Evolutionary conservation across 2,329 filamentous ascomycete genomes (phyloP).

Genomic region (Aureobasidium sp.): DNA sequence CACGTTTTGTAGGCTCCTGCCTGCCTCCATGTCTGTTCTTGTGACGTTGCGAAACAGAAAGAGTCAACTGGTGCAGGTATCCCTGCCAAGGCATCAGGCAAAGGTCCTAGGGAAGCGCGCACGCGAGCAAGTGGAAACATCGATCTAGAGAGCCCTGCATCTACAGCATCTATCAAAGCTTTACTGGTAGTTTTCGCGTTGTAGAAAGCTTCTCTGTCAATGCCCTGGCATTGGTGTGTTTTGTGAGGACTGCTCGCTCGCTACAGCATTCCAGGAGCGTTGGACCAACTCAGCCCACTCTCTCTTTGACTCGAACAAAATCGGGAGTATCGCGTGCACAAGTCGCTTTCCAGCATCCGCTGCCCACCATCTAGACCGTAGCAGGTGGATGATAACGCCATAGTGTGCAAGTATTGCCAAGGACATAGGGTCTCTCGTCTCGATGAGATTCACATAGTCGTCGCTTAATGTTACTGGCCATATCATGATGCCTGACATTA

Average conservation of each 20-base stretch:
- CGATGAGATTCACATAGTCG: neutral
- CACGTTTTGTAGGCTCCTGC: too few species aligned
- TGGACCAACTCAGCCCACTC: neutral
- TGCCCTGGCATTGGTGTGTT: neutral
- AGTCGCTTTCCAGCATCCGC: slow-evolving; percentile 4
- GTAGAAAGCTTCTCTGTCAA: too few species aligned
- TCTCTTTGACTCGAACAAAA: neutral
- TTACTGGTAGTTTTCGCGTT: too few species aligned
- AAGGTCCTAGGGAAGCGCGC: too few species aligned
- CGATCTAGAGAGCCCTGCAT: too few species aligned
- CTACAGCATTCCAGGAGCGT: neutral
- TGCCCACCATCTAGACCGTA: slow-evolving; percentile 13
- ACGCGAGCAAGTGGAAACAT: too few species aligned
- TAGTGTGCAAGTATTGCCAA: slow-evolving; percentile 5
- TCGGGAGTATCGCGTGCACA: neutral
- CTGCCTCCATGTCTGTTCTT: too few species aligned
- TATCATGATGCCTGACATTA: neutral
- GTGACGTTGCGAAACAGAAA: too few species aligned
- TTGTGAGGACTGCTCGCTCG: neutral
- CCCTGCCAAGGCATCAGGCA: too few species aligned
- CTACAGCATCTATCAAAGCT: too few species aligned
- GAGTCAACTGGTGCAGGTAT: too few species aligned
- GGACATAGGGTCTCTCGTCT: neutral
- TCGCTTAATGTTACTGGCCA: neutral
- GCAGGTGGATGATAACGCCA: neutral